Evolutionary conservation across 2,329 filamentous ascomycete species (phyloP).

Genomic region (Penicillium paneum): DNA sequence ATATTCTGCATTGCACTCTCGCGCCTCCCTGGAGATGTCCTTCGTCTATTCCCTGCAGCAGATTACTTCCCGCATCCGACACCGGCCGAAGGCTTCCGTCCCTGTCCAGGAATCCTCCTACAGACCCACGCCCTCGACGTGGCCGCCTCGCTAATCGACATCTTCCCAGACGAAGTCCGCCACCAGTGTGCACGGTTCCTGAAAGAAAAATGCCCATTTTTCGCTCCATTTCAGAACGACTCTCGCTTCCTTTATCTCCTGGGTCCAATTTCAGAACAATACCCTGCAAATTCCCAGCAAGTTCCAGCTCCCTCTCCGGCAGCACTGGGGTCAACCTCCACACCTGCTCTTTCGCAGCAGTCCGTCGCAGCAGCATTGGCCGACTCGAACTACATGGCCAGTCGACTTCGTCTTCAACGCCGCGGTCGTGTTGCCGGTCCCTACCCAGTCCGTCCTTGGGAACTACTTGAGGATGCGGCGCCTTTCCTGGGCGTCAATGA

Average conservation of each 20-base stretch:
- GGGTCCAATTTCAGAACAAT: conserved; percentile 34
- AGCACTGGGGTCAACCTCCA: conserved; percentile 29
- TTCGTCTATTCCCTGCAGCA: conserved; percentile 31
- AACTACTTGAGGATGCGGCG: conserved; percentile 46
- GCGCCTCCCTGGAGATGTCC: conserved; percentile 32
- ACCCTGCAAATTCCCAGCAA: conserved; percentile 19
- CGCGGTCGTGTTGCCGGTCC: conserved; percentile 35
- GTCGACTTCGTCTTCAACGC: conserved; percentile 38
- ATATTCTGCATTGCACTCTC: conserved; percentile 43
- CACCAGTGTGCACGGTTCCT: conserved; percentile 43
- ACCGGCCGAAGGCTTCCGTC: conserved; percentile 22
- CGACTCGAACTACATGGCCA: conserved; percentile 25
- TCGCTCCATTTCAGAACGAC: conserved; percentile 39
- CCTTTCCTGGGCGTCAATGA: conserved; percentile 46
- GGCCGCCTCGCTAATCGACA: conserved; percentile 44
- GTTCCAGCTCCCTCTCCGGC: conserved; percentile 33
- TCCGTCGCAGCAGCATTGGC: too few relatives aligned
- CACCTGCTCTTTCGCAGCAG: conserved; percentile 25
- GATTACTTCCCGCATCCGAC: conserved; percentile 30
- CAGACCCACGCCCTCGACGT: conserved; percentile 46
- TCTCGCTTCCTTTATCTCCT: conserved; percentile 42
- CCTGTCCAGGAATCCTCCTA: conserved; percentile 34
- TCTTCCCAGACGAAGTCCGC: conserved; percentile 44
- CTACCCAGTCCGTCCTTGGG: conserved; percentile 42
- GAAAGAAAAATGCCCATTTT: conserved; percentile 42